phyloP scores from a whole-genome alignment of 805 yeast genomes.

The Brettanomyces sp. region DNA sequence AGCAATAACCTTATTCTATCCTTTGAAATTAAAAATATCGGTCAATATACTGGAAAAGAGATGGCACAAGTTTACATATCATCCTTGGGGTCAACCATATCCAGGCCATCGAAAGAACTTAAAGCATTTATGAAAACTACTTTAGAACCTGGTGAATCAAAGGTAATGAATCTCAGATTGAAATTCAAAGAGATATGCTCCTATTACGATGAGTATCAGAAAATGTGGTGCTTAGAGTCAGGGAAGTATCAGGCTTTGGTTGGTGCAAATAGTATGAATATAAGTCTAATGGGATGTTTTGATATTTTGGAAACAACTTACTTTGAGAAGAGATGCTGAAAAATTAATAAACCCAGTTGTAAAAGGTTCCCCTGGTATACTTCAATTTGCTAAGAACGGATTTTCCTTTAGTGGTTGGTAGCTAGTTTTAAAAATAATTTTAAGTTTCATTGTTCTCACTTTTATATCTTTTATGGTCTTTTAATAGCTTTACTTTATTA shows the following conservation, averaged over 20 bases:
- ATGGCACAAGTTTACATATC: slow-evolving; percentile 45
- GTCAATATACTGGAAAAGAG: slow-evolving; percentile 35
- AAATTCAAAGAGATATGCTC: slow-evolving; percentile 43
- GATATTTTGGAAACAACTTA: not conserved
- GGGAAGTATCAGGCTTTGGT: slow-evolving; percentile 42
- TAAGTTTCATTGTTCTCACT: too few species aligned
- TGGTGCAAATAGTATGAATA: slow-evolving; percentile 23
- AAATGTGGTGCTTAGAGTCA: slow-evolving; percentile 42
- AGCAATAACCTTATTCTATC: slow-evolving; percentile 17
- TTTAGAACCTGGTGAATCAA: slow-evolving; percentile 35
- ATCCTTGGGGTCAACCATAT: slow-evolving; percentile 18
- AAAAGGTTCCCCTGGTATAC: too few species aligned
- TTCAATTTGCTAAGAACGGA: too few species aligned
- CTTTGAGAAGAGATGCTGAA: too few species aligned
- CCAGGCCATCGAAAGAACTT: slow-evolving; percentile 52
- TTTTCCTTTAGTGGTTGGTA: too few species aligned
- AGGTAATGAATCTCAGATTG: slow-evolving; percentile 27
- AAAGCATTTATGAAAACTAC: slow-evolving; percentile 46
- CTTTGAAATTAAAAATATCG: slow-evolving; percentile 39
- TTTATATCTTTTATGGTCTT: too few species aligned
- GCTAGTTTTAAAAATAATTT: too few species aligned
- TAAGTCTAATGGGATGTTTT: not conserved
- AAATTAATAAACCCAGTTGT: too few species aligned
- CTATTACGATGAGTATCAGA: slow-evolving; percentile 39
- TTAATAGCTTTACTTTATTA: too few species aligned